Conservation (phyloP, 495 filamentous ascomycete species). For the Hyphodiscus hymeniophilus region DNA sequence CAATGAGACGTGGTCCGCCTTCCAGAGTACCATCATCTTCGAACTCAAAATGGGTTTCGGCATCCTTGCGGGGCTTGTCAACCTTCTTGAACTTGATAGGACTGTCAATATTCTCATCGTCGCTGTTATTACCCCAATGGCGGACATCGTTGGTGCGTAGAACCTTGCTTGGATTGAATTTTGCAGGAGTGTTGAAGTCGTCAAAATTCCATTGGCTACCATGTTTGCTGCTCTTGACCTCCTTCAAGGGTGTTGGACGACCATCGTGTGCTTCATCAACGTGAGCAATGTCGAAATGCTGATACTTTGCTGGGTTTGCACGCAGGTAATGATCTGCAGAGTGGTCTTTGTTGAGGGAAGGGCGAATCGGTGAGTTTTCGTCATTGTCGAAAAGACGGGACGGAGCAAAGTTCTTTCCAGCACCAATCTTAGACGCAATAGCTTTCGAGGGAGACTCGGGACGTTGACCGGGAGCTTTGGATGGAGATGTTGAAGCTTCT, state of each 20-base stretch:
- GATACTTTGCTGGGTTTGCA: conserved; percentile 63
- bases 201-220: conserved; percentile 74
- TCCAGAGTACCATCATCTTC: conserved; percentile 44
- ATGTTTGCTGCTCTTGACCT: conserved; percentile 51
- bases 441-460: conserved; percentile 28
- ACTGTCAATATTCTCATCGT: conserved; percentile 50
- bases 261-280: conserved; percentile 39
- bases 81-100: conserved; percentile 47
- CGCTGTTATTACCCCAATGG: conserved; percentile 60
- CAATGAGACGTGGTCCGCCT: conserved; percentile 18
- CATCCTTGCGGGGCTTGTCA: conserved; percentile 65
- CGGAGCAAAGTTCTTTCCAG: conserved; percentile 60
- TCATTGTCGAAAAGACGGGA: conserved; percentile 61
- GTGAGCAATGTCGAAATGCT: conserved; percentile 81
- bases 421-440: conserved; percentile 55
- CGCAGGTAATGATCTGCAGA: conserved; percentile 41
- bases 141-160: conserved; percentile 51
- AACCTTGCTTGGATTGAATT: conserved; percentile 37
- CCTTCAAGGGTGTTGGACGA: conserved; percentile 28
- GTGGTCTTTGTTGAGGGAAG: conserved; percentile 26
- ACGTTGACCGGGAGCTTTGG: conserved; percentile 26
- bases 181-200: conserved; percentile 75
- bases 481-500: conserved; percentile 21
- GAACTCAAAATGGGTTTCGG: conserved; percentile 72
- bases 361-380: conserved; percentile 30